Conservation (phyloP, 495 filamentous ascomycete species). For the Neurospora pannonica region DNA sequence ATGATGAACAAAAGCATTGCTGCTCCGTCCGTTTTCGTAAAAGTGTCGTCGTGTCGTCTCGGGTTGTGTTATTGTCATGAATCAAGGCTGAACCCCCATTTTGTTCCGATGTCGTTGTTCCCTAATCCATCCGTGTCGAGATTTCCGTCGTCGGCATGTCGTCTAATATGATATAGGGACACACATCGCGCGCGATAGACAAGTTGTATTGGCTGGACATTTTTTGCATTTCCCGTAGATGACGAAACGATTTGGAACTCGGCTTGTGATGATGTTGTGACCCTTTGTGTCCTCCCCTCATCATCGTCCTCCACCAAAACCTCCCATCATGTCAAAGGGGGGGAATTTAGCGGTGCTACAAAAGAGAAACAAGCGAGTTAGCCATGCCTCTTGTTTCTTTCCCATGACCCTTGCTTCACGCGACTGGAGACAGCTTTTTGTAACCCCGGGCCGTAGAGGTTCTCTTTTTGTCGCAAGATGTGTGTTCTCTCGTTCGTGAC, state of each 20-base stretch:
- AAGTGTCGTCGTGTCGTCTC: background rate
- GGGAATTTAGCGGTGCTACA: constrained; percentile 24
- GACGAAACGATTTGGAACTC: background rate
- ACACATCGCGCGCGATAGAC: background rate
- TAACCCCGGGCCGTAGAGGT: background rate
- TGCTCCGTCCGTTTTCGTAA: background rate
- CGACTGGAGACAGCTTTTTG: background rate
- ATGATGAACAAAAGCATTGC: background rate
- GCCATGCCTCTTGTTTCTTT: background rate
- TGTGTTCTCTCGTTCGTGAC: background rate
- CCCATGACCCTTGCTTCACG: background rate
- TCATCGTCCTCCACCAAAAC: background rate
- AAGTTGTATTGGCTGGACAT: background rate
- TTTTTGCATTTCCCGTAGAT: background rate
- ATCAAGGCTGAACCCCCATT: background rate
- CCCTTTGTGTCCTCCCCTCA: background rate
- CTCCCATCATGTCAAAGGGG: background rate
- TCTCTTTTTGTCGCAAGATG: background rate
- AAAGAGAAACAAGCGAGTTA: background rate
- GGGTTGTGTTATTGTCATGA: background rate
- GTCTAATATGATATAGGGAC: background rate
- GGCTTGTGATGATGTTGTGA: background rate
- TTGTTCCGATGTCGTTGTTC: background rate
- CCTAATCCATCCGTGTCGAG: background rate
- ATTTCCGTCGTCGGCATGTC: background rate